Base-by-base conservation (phyloP, 306 rosid species). In the Quercus parvula region DNA sequence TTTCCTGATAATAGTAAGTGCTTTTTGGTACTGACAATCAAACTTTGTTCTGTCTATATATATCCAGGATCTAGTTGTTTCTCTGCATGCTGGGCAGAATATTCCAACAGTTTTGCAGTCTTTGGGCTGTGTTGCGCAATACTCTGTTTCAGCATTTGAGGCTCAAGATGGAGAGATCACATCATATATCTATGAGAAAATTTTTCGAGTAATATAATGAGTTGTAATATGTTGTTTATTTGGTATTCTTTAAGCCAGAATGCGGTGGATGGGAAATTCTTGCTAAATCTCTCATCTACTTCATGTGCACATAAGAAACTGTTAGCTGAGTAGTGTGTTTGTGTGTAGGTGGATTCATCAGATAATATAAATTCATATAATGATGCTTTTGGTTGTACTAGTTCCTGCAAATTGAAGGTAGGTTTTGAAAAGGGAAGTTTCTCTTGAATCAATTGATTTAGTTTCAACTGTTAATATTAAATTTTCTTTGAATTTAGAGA, bases 31-130 rank as follows among this genome's bases (percentile, higher is more conserved):
- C 14, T 79, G 38, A 67, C 24, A 27, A 57, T 76, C 44, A 35
- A 81, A 64, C 31, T 78, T 46, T 78, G 67, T 72, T 55, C 30
- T 79, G 7, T 80, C 70, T 72, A 1, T 75, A 1, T 75, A 31
- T 81, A 19, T 17, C 75, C 89, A 95, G 98, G 93, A 49, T 68
- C 96, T 91, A 49, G 84, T 86, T 71, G 88, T 84, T 78, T 81
- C 89, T 61, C 85, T 92, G 56, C 81, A 78, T 81, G 77, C 78
- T 61, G 85, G 89, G 80, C n/a, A 73, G 81, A 92, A 91, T 78
- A 74, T 90, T 57, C 92, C 96, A 38, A 91, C 99, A 61, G 86
- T 90, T 83, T 86, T 95, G 86, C 99, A 95, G 86, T 91, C 99
- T 77, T 75, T 95, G 80, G 94, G 99, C 46, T 95, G 98, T 78